phyloP scores from a whole-genome alignment of 768 basidiomycete species.

The Macrolepiota albuminosa region DNA sequence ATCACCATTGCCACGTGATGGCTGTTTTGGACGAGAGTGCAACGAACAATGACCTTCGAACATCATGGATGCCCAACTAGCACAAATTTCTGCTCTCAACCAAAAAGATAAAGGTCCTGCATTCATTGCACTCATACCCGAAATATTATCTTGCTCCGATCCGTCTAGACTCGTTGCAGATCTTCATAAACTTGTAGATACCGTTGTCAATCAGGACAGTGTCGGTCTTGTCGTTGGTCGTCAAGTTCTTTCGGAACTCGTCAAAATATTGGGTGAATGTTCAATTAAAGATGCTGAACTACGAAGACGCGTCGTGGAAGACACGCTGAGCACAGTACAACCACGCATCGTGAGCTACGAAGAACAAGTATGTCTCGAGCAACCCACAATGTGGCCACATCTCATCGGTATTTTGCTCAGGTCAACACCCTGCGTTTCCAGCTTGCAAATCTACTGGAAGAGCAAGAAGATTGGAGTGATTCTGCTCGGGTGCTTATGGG shows the following conservation, averaged over 20 bases:
- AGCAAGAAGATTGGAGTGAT: slow-evolving; percentile 90
- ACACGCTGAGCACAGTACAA: slow-evolving; percentile 65
- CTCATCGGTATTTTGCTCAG: slow-evolving; percentile 32
- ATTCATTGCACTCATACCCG: slow-evolving; percentile 64
- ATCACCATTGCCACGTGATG: neutral
- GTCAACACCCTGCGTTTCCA: slow-evolving; percentile 80
- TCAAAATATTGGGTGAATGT: slow-evolving; percentile 59
- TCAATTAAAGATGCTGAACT: slow-evolving; percentile 48
- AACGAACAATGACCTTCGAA: neutral
- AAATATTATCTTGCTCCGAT: slow-evolving; percentile 53
- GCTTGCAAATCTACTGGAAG: slow-evolving; percentile 85
- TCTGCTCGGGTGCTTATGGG: slow-evolving; percentile 91
- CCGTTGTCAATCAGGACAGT: slow-evolving; percentile 76
- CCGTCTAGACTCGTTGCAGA: slow-evolving; percentile 42
- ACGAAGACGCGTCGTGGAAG: slow-evolving; percentile 71
- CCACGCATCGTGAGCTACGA: slow-evolving; percentile 88
- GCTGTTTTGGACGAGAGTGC: neutral
- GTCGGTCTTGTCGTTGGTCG: slow-evolving; percentile 85
- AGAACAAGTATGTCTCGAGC: slow-evolving; percentile 73
- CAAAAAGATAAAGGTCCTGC: slow-evolving; percentile 86
- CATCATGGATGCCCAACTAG: slow-evolving; percentile 62
- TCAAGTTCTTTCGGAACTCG: slow-evolving; percentile 82
- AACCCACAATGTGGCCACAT: neutral
- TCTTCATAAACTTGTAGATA: slow-evolving; percentile 70
- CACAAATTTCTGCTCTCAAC: slow-evolving; percentile 54